Evolutionary conservation across 176 grass and related monocot species (phyloP), one percentile per base, ranked within the genome.

Genomic region (Hsuehochloa calcarea): DNA sequence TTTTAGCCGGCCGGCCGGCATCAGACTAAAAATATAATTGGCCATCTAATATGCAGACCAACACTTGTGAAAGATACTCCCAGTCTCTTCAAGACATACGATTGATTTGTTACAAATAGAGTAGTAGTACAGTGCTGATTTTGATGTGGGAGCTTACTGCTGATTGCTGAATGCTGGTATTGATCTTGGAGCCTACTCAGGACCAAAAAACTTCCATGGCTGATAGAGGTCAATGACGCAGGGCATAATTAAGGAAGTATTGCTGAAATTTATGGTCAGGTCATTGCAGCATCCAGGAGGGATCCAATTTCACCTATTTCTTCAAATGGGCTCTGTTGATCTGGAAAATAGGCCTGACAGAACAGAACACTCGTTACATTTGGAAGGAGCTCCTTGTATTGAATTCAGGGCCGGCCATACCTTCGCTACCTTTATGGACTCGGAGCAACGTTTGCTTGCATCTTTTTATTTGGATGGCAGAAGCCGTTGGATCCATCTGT

Each of bases 341-440:
- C 68, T 22, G 41, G 74, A 60, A 50, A 61, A 70, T 56, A 27
- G n/a, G 67, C 73, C 34, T 80, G 74, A 59, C 64, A 74, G 63
- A 27, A 52, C 41, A 66, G 41, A 81, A 16, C 37, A 71, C 66
- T 46, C 3, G 11, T 56, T 74, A 59, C 60, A 41, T 63, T 74
- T 63, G 69, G 69, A 17, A 54, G 65, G 68, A 72, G 56, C 64
- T 10, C 3, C 84, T 45, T 39, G 83, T 78, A 31, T 82, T 65
- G 84, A 70, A 86, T 90, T 90, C 88, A 72, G 84, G 72, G 72
- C 75, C 85, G 47, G 56, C 49, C 70, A 85, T 68, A 25, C 77
- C 79, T 7, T 39, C 23, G 4, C 59, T 1, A 23, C 47, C 56
- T 47, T 78, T 64, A 79, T 29, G 43, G 67, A 31, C 35, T 65